Conservation (phyloP, 2,329 filamentous ascomycete species). For the Parascedosporium putredinis region DNA sequence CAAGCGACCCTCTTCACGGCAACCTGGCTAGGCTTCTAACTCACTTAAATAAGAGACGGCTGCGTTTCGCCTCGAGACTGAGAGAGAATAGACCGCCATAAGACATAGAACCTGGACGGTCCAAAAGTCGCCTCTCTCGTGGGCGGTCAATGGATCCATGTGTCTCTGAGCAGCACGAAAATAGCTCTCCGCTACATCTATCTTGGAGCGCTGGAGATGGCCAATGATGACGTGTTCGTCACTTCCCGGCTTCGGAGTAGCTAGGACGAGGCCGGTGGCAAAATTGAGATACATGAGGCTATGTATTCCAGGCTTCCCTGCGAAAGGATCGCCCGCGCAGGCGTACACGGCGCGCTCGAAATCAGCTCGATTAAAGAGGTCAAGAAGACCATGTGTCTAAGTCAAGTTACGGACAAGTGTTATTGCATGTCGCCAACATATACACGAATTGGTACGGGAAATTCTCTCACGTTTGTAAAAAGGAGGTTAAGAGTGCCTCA, state of each 20-base stretch:
- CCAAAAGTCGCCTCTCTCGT: conserved; percentile 55
- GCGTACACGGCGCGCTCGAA: conserved; percentile 39
- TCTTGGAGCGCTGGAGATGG: conserved; percentile 34
- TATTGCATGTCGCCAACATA: no score
- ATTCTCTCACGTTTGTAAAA: conserved; percentile 45
- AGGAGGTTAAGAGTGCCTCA: conserved; percentile 44
- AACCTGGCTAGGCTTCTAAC: no score
- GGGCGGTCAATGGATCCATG: conserved; percentile 31
- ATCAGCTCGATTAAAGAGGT: conserved; percentile 42
- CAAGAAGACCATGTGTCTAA: conserved; percentile 49
- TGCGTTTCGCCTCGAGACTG: conserved; percentile 50
- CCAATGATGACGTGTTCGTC: conserved; percentile 39
- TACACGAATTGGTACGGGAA: no score
- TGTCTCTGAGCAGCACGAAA: conserved; percentile 49
- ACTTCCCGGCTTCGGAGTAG: conserved; percentile 38
- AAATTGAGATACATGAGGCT: conserved; percentile 53
- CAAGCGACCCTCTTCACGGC: no score
- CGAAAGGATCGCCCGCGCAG: conserved; percentile 44
- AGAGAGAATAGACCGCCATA: conserved; percentile 55
- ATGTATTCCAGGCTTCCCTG: conserved; percentile 37
- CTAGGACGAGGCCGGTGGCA: conserved; percentile 51
- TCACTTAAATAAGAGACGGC: conserved; percentile 54
- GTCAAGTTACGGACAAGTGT: not conserved
- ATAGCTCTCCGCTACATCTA: conserved; percentile 50
- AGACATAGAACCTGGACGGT: conserved; percentile 52